Conservation (phyloP, 495 filamentous ascomycete species). For the Bryoglossum gracile region DNA sequence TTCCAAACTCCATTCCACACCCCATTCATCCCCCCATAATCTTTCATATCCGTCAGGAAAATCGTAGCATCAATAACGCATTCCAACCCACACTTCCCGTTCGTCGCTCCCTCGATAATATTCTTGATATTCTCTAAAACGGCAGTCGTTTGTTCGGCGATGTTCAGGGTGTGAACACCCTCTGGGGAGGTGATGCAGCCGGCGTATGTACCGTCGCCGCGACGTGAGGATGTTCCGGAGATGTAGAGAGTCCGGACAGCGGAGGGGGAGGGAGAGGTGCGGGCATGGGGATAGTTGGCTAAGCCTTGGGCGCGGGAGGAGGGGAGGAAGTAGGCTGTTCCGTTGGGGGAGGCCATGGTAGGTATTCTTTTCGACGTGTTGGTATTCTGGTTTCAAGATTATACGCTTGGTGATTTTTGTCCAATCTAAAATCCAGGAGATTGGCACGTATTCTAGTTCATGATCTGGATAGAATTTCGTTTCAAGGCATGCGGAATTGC, state of each 20-base stretch:
- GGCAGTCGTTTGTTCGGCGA: conserved; percentile 1
- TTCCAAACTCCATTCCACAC: conserved; percentile 2
- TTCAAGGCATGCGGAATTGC: no score
- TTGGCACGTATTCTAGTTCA: no score
- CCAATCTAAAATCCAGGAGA: no score
- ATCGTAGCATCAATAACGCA: conserved; percentile 5
- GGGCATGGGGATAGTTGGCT: conserved; percentile 6
- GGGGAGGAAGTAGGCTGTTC: conserved; percentile 4
- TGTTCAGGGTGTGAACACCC: neutral
- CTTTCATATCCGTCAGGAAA: conserved; percentile 12
- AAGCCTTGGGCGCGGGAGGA: conserved; percentile 2
- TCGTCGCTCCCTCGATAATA: conserved; percentile 3
- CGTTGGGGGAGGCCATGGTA: neutral
- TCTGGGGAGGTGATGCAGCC: neutral
- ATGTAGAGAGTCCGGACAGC: neutral
- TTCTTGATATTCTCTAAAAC: conserved; percentile 3
- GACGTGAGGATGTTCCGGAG: conserved; percentile 3
- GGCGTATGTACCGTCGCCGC: conserved; percentile 4
- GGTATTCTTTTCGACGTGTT: no score
- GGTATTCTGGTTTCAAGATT: no score
- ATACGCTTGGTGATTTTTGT: no score
- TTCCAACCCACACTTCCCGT: conserved; percentile 1
- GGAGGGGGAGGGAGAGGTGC: neutral
- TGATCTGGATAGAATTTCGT: no score
- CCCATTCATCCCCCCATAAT: conserved; percentile 7